These are phyloP conservation scores for Neopestalotiopsis clavispora DNA, from an alignment of 2,329 filamentous ascomycete species.

Conservation along the genomic window DNA sequence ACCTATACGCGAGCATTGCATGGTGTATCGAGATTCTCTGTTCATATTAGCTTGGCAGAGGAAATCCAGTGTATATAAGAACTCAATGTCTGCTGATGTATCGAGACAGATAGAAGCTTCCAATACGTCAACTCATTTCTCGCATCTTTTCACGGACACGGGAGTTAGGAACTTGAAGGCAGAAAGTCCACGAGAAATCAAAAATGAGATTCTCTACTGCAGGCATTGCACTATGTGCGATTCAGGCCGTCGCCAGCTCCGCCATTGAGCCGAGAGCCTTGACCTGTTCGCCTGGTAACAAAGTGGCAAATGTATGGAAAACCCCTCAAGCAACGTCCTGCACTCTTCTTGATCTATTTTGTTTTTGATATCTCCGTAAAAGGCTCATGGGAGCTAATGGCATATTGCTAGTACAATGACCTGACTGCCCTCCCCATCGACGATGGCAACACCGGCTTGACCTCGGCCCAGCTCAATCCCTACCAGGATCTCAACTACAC, in stretches of 20 bases:
- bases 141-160: background rate
- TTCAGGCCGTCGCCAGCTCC: background rate
- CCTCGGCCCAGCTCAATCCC: background rate
- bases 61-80: no score
- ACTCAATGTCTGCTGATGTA: no score
- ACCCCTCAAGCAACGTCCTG: no score
- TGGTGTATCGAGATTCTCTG: no score
- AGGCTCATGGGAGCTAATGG: no score
- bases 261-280: background rate
- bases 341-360: background rate
- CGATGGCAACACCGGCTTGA: conserved; percentile 8
- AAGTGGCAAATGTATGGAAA: background rate
- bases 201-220: background rate
- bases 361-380: background rate
- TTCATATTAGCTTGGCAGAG: no score
- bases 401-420: background rate
- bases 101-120: no score
- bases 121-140: background rate
- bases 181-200: background rate
- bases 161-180: background rate
- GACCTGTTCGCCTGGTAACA: background rate
- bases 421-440: background rate
- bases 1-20: no score
- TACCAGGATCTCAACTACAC: conserved; percentile 10
- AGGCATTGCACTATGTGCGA: background rate